A percentile compares a stretch with the other conserved stretches of the same genome.
Conservation (phyloP, 495 filamentous ascomycete species). For the Penicillium subrubescens region DNA sequence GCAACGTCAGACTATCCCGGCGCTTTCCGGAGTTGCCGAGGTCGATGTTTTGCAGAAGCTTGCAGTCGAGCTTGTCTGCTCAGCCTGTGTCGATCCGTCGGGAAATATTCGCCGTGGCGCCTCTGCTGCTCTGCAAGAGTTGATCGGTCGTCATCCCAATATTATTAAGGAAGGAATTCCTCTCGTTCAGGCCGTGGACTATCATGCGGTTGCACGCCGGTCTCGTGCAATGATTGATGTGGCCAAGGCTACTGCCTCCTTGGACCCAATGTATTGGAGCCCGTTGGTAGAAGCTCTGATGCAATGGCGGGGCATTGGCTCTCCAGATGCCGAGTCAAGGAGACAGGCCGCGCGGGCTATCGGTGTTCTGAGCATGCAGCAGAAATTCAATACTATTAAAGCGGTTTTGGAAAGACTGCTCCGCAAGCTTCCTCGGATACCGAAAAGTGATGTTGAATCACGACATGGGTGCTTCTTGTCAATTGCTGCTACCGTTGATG, state of each 20-base stretch:
- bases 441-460: conserved; percentile 63
- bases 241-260: conserved; percentile 61
- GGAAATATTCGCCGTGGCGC: conserved; percentile 92
- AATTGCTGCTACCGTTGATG: conserved; percentile 49
- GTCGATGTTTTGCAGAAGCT: conserved; percentile 68
- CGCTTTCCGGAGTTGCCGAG: conserved; percentile 26
- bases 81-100: conserved; percentile 83
- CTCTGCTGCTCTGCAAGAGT: conserved; percentile 91
- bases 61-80: conserved; percentile 74
- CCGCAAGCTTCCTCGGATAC: conserved; percentile 47
- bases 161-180: conserved; percentile 77
- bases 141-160: conserved; percentile 90
- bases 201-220: conserved; percentile 87
- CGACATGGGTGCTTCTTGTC: conserved; percentile 69
- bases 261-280: conserved; percentile 69
- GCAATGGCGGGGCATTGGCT: conserved; percentile 85
- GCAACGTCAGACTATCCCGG: conserved; percentile 39
- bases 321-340: conserved; percentile 71
- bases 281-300: conserved; percentile 70
- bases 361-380: conserved; percentile 54
- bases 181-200: conserved; percentile 87
- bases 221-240: conserved; percentile 79
- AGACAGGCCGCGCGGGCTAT: conserved; percentile 70
- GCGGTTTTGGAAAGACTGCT: conserved; percentile 44
- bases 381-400: conserved; percentile 34